Conservation (phyloP, 345 rosid species). For the Carallia brachiata region DNA sequence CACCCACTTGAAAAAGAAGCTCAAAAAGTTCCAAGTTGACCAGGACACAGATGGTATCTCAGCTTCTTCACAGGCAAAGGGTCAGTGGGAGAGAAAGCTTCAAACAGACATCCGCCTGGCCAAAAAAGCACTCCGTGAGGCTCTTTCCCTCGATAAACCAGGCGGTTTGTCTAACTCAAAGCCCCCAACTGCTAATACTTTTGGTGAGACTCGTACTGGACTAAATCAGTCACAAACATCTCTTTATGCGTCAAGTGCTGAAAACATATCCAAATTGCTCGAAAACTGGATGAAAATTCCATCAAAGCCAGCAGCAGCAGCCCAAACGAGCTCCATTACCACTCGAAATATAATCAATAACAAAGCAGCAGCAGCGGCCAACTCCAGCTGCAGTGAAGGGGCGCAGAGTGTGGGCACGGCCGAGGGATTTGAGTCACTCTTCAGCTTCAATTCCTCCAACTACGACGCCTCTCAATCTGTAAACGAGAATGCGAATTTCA, state of each 20-base stretch:
- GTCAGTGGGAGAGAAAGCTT: conserved; percentile 82
- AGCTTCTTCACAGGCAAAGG: conserved; percentile 37
- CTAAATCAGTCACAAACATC: conserved; percentile 21
- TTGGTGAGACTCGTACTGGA: neutral
- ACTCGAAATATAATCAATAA: conserved; percentile 22
- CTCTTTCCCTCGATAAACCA: conserved; percentile 60
- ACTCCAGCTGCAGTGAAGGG: conserved; percentile 35
- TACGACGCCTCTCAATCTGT: conserved; percentile 43
- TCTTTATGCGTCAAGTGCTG: conserved; percentile 58
- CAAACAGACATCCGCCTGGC: conserved; percentile 88
- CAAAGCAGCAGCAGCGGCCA: conserved; percentile 5
- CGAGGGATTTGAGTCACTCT: conserved; percentile 43
- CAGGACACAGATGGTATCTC: conserved; percentile 37
- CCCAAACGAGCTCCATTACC: conserved; percentile 22
- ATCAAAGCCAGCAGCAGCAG: conserved; percentile 21
- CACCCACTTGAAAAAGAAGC: conserved; percentile 84
- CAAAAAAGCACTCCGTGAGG: conserved; percentile 72
- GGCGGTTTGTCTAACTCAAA: conserved; percentile 20
- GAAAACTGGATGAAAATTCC: conserved; percentile 52
- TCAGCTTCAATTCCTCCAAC: conserved; percentile 41
- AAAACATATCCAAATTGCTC: conserved; percentile 64
- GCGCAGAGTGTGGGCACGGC: conserved; percentile 5
- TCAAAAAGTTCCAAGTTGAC: conserved; percentile 47
- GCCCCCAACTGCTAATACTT: neutral
- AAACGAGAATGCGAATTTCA: conserved; percentile 26